Conservation (phyloP, 129 eudicot species). For the Artemisia tridentata region DNA sequence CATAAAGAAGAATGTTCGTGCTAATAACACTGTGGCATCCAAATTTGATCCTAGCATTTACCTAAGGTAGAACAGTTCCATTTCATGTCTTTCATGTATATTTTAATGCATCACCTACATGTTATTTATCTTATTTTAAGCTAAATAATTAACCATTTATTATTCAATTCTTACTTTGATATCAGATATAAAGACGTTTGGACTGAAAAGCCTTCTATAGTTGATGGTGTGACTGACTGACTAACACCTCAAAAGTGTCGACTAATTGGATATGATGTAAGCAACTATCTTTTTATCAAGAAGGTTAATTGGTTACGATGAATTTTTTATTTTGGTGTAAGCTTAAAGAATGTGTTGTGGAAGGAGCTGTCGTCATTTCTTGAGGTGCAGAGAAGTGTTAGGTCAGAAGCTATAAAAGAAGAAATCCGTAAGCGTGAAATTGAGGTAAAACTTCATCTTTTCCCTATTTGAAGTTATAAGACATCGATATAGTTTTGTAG, state of each 20-base stretch:
- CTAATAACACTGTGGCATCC: slow-evolving; percentile 50
- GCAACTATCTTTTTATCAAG: slow-evolving; percentile 15
- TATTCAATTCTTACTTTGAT: neutral
- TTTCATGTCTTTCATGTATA: slow-evolving; percentile 2
- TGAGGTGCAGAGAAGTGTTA: too few relatives aligned
- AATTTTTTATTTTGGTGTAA: too few relatives aligned
- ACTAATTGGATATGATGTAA: slow-evolving; percentile 72
- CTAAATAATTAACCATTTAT: neutral
- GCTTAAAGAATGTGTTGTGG: too few relatives aligned
- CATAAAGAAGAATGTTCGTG: slow-evolving; percentile 72
- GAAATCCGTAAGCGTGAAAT: too few relatives aligned
- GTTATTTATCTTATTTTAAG: neutral
- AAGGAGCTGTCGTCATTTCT: too few relatives aligned
- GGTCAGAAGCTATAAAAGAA: too few relatives aligned
- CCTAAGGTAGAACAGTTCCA: slow-evolving; percentile 46
- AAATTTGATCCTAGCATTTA: slow-evolving; percentile 40
- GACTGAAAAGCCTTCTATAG: slow-evolving; percentile 66
- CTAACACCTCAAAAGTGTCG: slow-evolving; percentile 78
- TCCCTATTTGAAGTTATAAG: too few relatives aligned
- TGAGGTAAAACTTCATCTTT: too few relatives aligned
- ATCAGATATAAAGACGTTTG: slow-evolving; percentile 68
- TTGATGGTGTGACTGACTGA: slow-evolving; percentile 42
- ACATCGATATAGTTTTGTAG: too few relatives aligned
- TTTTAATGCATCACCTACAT: neutral
- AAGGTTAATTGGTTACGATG: too few relatives aligned